Base-by-base conservation (phyloP, 2,329 filamentous ascomycete species). In the Exophiala bonariae region DNA sequence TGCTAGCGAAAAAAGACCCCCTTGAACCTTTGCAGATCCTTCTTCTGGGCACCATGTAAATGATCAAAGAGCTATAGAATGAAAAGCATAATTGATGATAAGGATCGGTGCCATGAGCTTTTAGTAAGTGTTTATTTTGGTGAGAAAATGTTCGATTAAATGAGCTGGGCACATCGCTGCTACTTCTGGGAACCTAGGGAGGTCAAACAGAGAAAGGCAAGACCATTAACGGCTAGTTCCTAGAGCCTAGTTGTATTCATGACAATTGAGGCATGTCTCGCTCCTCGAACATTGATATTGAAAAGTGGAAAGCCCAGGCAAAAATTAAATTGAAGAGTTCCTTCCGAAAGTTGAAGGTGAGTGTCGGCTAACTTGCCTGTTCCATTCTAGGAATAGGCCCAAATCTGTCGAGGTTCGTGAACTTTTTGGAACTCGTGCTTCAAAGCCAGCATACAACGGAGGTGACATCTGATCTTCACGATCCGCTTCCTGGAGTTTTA, bases 1-100 rank as follows among this genome's bases (percentile, higher is more conserved):
- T 82, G 90, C 87, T 96, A 96, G 91, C 91, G 91, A 90, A 95
- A 90, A 90, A 88, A 87, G 86, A 86, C 86, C 88, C 86, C 84
- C 47, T 73, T 67, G 47, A 53, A 59, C 64, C n/a, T 72, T 87
- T 75, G 11, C 6, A 26, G 23, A 26, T 26, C 23, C 23, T 26
- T 26, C 68, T 67, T 96, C 87, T 96, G 68, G 88, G 88, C 91
- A 93, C 83, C 75, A 38, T 72, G 72, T 82, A 79, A 93, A 96
- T 96, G 91, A 83, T 91, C 89, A 89, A 80, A 80, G 85, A 83
- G 80, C 83, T 80, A 78, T 86, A 79, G 82, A 75, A 71, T 66
- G 74, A 71, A 77, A 41, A 48, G 47, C 49, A 80, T 77, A 84
- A 81, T 83, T 90, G 89, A 91, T 81, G 91, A 96, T 96, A 96